A percentile compares a stretch with the other conserved stretches of the same genome.
phyloP scores from a whole-genome alignment of 805 yeast species.

The Metschnikowia bowlesiae region DNA sequence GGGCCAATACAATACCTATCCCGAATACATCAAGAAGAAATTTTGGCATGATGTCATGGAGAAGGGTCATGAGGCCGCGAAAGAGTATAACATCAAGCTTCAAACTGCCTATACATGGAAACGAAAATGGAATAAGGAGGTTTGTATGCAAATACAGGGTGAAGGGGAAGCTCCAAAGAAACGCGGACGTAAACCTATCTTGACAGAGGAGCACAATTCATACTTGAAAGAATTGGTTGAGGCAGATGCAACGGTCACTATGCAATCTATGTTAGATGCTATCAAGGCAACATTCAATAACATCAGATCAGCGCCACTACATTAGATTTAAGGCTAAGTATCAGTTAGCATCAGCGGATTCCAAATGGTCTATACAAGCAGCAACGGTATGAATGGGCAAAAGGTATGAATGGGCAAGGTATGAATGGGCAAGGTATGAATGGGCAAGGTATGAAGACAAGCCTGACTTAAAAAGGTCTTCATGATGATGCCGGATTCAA shows the following conservation, averaged over 20 bases:
- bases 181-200: not conserved
- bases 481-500: not conserved
- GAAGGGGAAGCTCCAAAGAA: not conserved
- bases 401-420: too few species aligned
- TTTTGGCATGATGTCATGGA: not conserved
- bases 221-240: not conserved
- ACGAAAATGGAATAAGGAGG: not conserved
- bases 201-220: not conserved
- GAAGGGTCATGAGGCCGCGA: not conserved
- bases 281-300: too few species aligned
- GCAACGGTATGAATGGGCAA: too few species aligned
- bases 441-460: too few species aligned
- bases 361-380: too few species aligned
- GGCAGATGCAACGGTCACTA: not conserved
- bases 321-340: too few species aligned
- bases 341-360: too few species aligned
- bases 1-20: too few species aligned
- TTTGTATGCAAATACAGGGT: not conserved
- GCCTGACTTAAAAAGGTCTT: too few species aligned
- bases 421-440: too few species aligned
- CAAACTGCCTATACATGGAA: not conserved
- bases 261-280: too few species aligned
- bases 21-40: not conserved
- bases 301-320: not conserved
- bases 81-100: not conserved